Conservation (phyloP, 352 stramenopile species). For the Phytophthora pluvialis region DNA sequence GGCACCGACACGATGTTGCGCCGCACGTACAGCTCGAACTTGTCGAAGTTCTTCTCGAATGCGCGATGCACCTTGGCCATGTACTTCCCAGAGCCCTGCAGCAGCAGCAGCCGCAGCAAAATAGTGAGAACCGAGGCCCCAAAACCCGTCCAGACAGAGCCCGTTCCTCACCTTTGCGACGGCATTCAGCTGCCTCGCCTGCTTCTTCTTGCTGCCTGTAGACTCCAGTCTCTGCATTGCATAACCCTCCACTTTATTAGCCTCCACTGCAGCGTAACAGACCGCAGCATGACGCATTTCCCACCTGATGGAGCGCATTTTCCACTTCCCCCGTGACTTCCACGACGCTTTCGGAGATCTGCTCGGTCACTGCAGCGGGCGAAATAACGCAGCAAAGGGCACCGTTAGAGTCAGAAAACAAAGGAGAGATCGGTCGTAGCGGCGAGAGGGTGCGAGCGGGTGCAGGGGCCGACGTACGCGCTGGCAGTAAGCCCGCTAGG, state of each 20-base stretch:
- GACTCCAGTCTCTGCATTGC: constrained; percentile 46
- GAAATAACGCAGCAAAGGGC: neutral
- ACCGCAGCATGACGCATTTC: neutral
- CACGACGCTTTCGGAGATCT: constrained; percentile 54
- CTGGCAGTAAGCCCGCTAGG: constrained; percentile 58
- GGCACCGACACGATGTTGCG: constrained; percentile 80
- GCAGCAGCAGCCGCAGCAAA: constrained; percentile 3
- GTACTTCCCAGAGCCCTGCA: constrained; percentile 62
- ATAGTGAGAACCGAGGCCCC: constrained; percentile 1
- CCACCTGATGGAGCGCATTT: constrained; percentile 71
- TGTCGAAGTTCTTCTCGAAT: constrained; percentile 88
- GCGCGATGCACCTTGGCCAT: constrained; percentile 61
- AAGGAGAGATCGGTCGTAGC: neutral
- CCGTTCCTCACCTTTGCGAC: constrained; percentile 58
- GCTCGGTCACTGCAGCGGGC: constrained; percentile 43
- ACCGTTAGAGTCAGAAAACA: constrained; percentile 1
- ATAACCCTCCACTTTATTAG: neutral
- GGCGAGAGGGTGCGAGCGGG: neutral
- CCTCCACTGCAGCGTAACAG: neutral
- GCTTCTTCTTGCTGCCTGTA: constrained; percentile 64
- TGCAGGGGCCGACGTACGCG: constrained; percentile 40
- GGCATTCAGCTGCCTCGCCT: constrained; percentile 62
- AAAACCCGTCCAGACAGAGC: neutral
- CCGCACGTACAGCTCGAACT: constrained; percentile 81
- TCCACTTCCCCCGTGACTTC: constrained; percentile 70